phyloP scores from a whole-genome alignment of 306 rosid genomes.

The Prunus davidiana region DNA sequence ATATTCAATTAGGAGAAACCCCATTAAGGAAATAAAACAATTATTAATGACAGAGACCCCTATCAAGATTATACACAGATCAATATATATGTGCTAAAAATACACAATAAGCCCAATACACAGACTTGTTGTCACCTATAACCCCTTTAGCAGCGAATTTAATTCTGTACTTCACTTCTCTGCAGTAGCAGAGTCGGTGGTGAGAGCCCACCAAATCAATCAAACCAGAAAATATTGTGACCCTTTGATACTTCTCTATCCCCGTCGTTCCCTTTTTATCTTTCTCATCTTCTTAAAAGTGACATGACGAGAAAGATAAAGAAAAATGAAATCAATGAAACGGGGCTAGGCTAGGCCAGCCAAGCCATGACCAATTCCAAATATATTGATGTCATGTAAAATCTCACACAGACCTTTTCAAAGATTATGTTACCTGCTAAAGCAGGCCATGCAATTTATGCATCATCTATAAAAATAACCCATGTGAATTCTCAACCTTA shows the following conservation, averaged over 20 bases:
- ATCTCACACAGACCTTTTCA: conserved; percentile 28
- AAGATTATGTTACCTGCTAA: conserved; percentile 28
- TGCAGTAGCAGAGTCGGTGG: neutral
- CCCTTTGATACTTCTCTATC: no score
- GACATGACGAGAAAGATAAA: no score
- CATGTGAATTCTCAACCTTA: neutral
- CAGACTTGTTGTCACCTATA: neutral
- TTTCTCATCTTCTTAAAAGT: no score
- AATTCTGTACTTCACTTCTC: neutral
- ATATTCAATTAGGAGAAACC: neutral
- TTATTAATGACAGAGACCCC: no score
- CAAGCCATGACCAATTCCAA: neutral
- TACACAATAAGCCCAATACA: neutral
- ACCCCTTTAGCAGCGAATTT: neutral
- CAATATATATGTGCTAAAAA: neutral
- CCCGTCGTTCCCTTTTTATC: no score
- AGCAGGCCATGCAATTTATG: neutral
- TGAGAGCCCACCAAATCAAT: neutral
- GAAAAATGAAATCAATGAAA: no score
- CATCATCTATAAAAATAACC: neutral
- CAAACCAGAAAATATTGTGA: neutral
- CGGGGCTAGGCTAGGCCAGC: no score
- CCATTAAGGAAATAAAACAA: neutral
- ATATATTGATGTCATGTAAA: neutral
- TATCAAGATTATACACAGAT: neutral